phyloP scores from a whole-genome alignment of 257 asterid species.

The Salvia hispanica region DNA sequence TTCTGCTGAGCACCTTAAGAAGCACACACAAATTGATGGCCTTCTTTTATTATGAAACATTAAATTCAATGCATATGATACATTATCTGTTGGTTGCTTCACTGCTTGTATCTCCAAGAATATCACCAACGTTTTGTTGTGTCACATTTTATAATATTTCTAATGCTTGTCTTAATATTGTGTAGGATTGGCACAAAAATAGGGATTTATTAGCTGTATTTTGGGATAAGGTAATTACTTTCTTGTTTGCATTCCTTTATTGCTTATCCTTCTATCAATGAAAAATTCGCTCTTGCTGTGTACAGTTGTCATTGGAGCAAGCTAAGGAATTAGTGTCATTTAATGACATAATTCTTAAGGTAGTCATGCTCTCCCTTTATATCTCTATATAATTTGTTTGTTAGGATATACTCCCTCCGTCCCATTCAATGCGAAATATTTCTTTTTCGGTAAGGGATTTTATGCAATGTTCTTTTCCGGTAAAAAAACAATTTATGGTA shows the following conservation, averaged over 20 bases:
- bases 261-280: slow-evolving; percentile 28
- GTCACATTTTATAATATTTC: background rate
- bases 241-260: slow-evolving; percentile 23
- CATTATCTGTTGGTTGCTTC: slow-evolving; percentile 21
- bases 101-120: background rate
- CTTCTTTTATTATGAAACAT: slow-evolving; percentile 20
- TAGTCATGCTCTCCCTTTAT: slow-evolving; percentile 32
- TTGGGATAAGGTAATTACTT: slow-evolving; percentile 82
- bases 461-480: background rate
- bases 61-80: slow-evolving; percentile 19
- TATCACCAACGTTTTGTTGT: slow-evolving; percentile 3
- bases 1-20: slow-evolving; percentile 27
- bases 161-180: slow-evolving; percentile 31
- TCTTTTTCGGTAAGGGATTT: too few species aligned
- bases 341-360: slow-evolving; percentile 69
- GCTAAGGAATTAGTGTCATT: slow-evolving; percentile 65
- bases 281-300: slow-evolving; percentile 27
- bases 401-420: slow-evolving; percentile 1
- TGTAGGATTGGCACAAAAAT: slow-evolving; percentile 74
- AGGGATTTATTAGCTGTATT: slow-evolving; percentile 83
- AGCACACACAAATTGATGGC: slow-evolving; percentile 21
- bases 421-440: too few species aligned
- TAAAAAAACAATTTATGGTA: background rate
- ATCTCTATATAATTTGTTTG: slow-evolving; percentile 20
- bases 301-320: slow-evolving; percentile 78